Base-by-base conservation (phyloP, 2,329 filamentous ascomycete species). In the Calonectria montana region DNA sequence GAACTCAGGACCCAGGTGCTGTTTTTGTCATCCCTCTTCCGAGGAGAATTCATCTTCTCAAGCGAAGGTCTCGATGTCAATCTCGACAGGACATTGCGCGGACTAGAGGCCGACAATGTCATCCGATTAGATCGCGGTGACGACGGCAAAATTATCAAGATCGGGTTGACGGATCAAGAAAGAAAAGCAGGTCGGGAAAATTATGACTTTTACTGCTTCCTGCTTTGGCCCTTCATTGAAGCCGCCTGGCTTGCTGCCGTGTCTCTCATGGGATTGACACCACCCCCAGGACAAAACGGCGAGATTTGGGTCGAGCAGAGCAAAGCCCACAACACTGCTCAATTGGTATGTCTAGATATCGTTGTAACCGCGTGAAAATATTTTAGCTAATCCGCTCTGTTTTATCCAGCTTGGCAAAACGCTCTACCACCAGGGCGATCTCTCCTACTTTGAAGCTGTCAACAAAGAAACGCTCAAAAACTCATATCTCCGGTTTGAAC, bases 401-500 rank as follows among this genome's bases (percentile, higher is more conserved):
- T 37, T 31, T 7, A 25, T 65, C 4, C 77, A 96, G 90, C 91
- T 98, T 35, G 97, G 97, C 67, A 98, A 99, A 84, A 98, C 97
- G 0, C 88, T 99, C 1, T 99, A 98, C 81, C 96, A 99, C 81
- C 96, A 99, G 85, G 97, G 97, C 68, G 97, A 99, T 80, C 90
- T 99, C 12, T 96, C 93, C 35, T 99, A 99, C 84, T 98, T 98
- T 77, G 97, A 99, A 84, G 96, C 97, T 3, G 96, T 99, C 75
- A 99, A 99, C 87, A 98, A 98, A 79, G 96, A 99, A 83, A 97
- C 96, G 0, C 89, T 99, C 69, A 97, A 97, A 81, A 99, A 99
- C 83, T 93, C 96, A 0, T 98, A 96, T 83, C 88, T 91, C 43
- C 91, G 95, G 18, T 97, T 97, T 79, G 92, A 96, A 77, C 95